Evolutionary conservation across 1,139 yeast species (phyloP).

Genomic region (Scheffersomyces quercinus): DNA sequence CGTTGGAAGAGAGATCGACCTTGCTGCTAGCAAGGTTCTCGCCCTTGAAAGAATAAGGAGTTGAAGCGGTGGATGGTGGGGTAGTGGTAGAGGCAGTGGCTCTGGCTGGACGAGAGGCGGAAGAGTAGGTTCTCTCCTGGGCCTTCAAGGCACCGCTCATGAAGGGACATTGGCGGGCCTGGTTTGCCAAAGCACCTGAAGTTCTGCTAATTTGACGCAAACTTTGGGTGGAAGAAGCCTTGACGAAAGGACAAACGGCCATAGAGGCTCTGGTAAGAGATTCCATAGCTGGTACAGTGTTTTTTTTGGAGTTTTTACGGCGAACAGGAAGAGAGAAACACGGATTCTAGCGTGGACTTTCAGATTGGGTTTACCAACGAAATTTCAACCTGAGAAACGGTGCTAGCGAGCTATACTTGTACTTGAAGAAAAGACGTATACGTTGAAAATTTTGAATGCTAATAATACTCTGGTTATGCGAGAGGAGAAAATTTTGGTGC

Average conservation of each 20-base stretch:
- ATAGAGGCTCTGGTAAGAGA: conserved; percentile 74
- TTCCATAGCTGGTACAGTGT: conserved; percentile 54
- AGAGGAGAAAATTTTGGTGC: no score
- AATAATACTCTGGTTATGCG: no score
- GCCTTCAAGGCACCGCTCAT: conserved; percentile 73
- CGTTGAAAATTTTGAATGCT: no score
- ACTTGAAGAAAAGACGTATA: no score
- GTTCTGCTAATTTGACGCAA: conserved; percentile 52
- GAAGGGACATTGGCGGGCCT: conserved; percentile 82
- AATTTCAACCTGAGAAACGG: neutral
- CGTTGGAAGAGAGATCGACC: conserved; percentile 38
- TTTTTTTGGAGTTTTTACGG: neutral
- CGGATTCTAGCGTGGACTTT: neutral
- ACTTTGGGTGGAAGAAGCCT: conserved; percentile 63
- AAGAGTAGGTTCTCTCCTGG: conserved; percentile 51
- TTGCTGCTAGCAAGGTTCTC: conserved; percentile 29
- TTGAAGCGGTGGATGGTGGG: conserved; percentile 25
- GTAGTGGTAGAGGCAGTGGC: conserved; percentile 46
- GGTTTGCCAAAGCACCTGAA: conserved; percentile 48
- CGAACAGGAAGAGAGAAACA: neutral
- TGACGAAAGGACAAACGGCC: conserved; percentile 83
- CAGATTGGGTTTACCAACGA: neutral
- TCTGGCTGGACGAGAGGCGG: conserved; percentile 52
- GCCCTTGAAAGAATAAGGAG: conserved; percentile 35
- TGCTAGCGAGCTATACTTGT: no score